These are phyloP conservation scores for Lagenidium sp. DNA, from an alignment of 352 stramenopile species.

Conservation along the genomic window DNA sequence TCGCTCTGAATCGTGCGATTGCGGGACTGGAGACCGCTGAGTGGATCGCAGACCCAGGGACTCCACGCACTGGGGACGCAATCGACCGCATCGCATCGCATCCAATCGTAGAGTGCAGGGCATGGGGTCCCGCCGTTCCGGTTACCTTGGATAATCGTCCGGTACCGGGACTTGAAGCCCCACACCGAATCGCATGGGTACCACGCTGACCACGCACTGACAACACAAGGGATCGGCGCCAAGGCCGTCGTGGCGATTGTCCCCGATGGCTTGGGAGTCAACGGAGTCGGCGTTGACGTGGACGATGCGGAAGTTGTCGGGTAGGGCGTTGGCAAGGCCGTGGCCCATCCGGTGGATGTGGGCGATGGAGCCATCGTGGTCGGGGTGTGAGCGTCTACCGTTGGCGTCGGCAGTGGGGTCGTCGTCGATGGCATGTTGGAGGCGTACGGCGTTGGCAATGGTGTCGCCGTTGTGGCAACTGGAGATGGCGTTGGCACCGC, in stretches of 20 bases:
- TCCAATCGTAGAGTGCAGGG: conserved; percentile 1
- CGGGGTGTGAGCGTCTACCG: background rate
- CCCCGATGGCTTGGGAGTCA: background rate
- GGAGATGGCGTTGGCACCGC: background rate
- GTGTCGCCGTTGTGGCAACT: background rate
- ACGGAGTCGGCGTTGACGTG: background rate
- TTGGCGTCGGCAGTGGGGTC: background rate
- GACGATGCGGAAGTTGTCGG: background rate
- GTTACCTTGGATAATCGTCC: background rate
- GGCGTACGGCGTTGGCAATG: background rate
- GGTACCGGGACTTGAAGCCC: background rate
- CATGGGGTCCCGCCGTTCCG: conserved; percentile 1
- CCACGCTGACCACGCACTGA: background rate
- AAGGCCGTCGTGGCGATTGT: background rate
- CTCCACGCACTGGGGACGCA: conserved; percentile 1
- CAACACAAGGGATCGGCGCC: background rate
- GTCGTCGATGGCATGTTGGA: background rate
- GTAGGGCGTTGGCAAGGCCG: too few species aligned
- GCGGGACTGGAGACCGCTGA: too few species aligned
- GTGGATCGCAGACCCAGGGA: background rate
- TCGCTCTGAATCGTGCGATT: too few species aligned
- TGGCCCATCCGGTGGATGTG: background rate
- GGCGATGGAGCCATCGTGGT: background rate
- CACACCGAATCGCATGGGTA: background rate
- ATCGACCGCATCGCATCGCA: conserved; percentile 3